These are phyloP conservation scores for Paramecium biaurelia DNA, from an alignment of 73 alveolate species.

Conservation along the genomic window DNA sequence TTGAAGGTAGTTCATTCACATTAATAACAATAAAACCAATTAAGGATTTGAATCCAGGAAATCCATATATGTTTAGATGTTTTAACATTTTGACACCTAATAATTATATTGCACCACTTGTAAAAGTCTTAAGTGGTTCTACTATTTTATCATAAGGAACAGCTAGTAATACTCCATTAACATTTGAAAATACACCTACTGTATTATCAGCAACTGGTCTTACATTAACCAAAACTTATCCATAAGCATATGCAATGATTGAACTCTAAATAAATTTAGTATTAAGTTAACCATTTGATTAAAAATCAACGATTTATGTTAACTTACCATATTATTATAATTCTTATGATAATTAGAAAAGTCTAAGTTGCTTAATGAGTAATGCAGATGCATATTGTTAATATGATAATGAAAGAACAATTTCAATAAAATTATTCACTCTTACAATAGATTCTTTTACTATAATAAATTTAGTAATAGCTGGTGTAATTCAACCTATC, in stretches of 20 bases:
- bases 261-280: not conserved
- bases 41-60: not conserved
- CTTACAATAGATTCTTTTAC: not conserved
- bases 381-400: constrained; percentile 14
- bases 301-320: not conserved
- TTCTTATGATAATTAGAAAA: constrained; percentile 8
- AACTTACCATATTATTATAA: constrained; percentile 19
- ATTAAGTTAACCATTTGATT: not conserved
- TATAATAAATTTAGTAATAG: not conserved
- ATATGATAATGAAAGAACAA: constrained; percentile 15
- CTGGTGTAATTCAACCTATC: not conserved
- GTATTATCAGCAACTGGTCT: not conserved
- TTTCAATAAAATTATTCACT: not conserved
- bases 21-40: not conserved
- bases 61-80: not conserved
- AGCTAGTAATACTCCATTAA: not conserved
- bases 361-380: not conserved
- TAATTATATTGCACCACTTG: not conserved
- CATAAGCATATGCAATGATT: not conserved
- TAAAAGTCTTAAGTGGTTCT: not conserved
- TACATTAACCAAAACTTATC: not conserved
- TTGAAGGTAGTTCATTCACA: not conserved
- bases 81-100: not conserved
- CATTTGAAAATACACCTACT: not conserved
- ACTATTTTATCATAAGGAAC: not conserved